A percentile compares a stretch with the other conserved stretches of the same genome.
Conservation (phyloP, 2,329 filamentous ascomycete genomes). For the Grosmannia serpens region DNA sequence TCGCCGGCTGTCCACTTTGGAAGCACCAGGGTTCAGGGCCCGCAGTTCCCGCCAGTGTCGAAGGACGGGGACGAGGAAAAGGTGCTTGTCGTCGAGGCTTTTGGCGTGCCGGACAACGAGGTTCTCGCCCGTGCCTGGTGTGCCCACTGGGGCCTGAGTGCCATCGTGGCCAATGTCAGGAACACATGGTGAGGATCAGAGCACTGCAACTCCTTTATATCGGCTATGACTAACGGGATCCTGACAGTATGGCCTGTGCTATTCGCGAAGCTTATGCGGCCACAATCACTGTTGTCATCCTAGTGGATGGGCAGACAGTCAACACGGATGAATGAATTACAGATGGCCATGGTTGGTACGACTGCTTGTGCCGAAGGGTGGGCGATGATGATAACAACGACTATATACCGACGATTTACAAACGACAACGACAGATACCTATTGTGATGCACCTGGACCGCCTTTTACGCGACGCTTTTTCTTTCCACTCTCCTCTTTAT, state of each 20-base stretch:
- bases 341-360: too few species aligned
- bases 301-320: constrained; percentile 35
- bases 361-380: too few species aligned
- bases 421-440: neutral
- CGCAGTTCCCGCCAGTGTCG: constrained; percentile 9
- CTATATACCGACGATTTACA: neutral
- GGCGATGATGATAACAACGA: neutral
- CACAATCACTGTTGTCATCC: constrained; percentile 59
- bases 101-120: constrained; percentile 64
- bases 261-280: constrained; percentile 67
- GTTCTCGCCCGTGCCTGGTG: constrained; percentile 69
- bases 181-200: constrained; percentile 49
- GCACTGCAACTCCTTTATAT: neutral
- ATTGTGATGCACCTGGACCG: neutral
- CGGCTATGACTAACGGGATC: neutral
- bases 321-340: constrained; percentile 8
- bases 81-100: constrained; percentile 61
- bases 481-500: neutral
- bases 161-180: constrained; percentile 56
- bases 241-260: constrained; percentile 54
- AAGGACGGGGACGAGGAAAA: constrained; percentile 44
- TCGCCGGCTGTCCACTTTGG: constrained; percentile 10
- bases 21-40: constrained; percentile 7
- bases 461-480: neutral
- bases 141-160: constrained; percentile 61